phyloP scores from a whole-genome alignment of 345 rosid genomes.

The Stellera chamaejasme region DNA sequence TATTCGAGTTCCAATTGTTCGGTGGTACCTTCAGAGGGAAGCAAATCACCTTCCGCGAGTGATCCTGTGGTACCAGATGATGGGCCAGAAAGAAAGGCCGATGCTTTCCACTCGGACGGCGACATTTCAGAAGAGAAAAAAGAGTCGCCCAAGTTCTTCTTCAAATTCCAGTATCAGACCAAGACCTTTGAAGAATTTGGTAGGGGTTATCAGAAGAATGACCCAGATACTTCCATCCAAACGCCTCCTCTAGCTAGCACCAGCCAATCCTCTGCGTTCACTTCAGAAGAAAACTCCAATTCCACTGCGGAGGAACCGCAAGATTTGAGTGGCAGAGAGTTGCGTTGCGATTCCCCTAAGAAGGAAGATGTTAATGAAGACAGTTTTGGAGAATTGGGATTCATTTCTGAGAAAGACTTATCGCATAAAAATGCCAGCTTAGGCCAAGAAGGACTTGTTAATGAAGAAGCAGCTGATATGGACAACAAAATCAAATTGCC shows the following conservation, averaged over 20 bases:
- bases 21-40: no score
- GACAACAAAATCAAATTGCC: not conserved
- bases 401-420: slow-evolving; percentile 1
- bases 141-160: slow-evolving; percentile 31
- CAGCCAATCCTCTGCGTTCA: no score
- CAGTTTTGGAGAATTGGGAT: not conserved
- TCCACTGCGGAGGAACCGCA: slow-evolving; percentile 27
- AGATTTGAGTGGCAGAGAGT: slow-evolving; percentile 28
- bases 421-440: not conserved
- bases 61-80: slow-evolving; percentile 9
- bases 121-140: slow-evolving; percentile 5
- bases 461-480: not conserved
- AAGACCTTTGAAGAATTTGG: slow-evolving; percentile 35
- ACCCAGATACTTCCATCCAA: no score
- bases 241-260: no score
- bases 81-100: slow-evolving; percentile 11
- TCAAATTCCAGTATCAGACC: slow-evolving; percentile 60
- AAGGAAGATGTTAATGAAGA: slow-evolving; percentile 5
- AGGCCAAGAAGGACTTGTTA: slow-evolving; percentile 8
- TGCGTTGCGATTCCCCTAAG: slow-evolving; percentile 6
- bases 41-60: no score
- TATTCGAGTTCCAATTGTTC: slow-evolving; percentile 4
- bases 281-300: slow-evolving; percentile 22
- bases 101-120: slow-evolving; percentile 10
- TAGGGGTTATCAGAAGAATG: slow-evolving; percentile 15